Percentiles rank a stretch among this genome's conserved stretches.
Conservation (phyloP, 2,329 filamentous ascomycete species). For the Cladosporium sp. region DNA sequence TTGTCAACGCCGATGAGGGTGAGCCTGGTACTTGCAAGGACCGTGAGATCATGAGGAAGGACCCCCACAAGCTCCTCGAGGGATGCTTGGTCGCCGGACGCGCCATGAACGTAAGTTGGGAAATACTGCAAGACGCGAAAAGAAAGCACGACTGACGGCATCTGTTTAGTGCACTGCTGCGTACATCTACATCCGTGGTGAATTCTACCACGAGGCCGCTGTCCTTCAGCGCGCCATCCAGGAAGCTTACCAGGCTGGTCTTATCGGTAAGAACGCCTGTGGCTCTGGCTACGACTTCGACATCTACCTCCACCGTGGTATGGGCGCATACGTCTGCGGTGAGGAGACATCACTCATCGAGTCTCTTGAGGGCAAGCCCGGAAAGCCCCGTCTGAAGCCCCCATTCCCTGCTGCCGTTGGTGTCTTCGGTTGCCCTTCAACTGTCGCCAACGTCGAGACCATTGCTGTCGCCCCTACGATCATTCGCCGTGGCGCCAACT, state of each 20-base stretch:
- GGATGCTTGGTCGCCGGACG: constrained; percentile 93
- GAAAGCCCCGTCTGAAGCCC: constrained; percentile 97
- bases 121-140: background rate
- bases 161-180: constrained; percentile 72
- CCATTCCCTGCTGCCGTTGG: constrained; percentile 97
- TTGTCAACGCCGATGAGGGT: constrained; percentile 98
- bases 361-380: constrained; percentile 96
- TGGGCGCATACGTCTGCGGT: constrained; percentile 95
- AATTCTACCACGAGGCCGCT: constrained; percentile 94
- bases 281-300: constrained; percentile 97
- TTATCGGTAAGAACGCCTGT: constrained; percentile 98
- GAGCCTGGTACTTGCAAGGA: constrained; percentile 99
- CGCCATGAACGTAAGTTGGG: constrained; percentile 74
- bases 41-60: constrained; percentile 99
- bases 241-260: constrained; percentile 89
- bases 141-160: constrained; percentile 4
- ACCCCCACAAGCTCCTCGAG: constrained; percentile 98
- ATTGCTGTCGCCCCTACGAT: constrained; percentile 95
- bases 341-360: constrained; percentile 98
- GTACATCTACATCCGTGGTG: constrained; percentile 99
- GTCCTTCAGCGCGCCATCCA: constrained; percentile 94
- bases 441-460: constrained; percentile 97
- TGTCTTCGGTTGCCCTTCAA: constrained; percentile 96
- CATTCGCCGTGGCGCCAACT: constrained; percentile 83
- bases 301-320: constrained; percentile 93